Evolutionary conservation across 352 stramenopile genomes (phyloP), one percentile per base, ranked within the genome.

Genomic region (Pythium rishiriense): DNA sequence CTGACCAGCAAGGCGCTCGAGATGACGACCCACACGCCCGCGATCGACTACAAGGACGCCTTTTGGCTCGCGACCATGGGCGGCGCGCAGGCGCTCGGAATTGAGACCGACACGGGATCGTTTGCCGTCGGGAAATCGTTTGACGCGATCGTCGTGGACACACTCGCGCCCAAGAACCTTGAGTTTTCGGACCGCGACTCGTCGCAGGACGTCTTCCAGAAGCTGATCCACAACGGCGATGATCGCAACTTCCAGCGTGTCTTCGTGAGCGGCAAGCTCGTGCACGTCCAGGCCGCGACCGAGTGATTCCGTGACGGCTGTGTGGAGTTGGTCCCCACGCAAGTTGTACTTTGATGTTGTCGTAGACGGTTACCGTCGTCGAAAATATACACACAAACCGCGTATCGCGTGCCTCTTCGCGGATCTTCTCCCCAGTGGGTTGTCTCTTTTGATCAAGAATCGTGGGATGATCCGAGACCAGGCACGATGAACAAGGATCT

Each of bases 11-110:
- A 83, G 31, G 81, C 70, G 24, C 50, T 82, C n/a, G 81, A 82
- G 41, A 85, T 88, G 21, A 47, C 54, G 3, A 22, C 42, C n/a
- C 21, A 17, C 21, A 41, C 46, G 37, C 2, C 37, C 0, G 52
- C 46, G n/a, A 45, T 69, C 35, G 81, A 91, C 72, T 94, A 76
- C 64, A 87, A 93, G 31, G 79, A 96, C 52, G 88, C 86, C 4
- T 96, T 97, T 53, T 94, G 84, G 73, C 52, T 97, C 24, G 89
- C 90, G 41, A 97, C 91, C 0, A 78, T 96, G 69, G 91, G 91
- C 17, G 88, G 90, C 5, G 91, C 91, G 0, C 66, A 83, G 9
- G 87, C 81, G 10, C 69, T 97, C 2, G 78, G 75, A 1, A 64
- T 97, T 8, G 80, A 85, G 4, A 56, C 88, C 1, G 73, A 90